These are phyloP conservation scores for Chaetomium tenue DNA, from an alignment of 495 filamentous ascomycete species.

Conservation along the genomic window DNA sequence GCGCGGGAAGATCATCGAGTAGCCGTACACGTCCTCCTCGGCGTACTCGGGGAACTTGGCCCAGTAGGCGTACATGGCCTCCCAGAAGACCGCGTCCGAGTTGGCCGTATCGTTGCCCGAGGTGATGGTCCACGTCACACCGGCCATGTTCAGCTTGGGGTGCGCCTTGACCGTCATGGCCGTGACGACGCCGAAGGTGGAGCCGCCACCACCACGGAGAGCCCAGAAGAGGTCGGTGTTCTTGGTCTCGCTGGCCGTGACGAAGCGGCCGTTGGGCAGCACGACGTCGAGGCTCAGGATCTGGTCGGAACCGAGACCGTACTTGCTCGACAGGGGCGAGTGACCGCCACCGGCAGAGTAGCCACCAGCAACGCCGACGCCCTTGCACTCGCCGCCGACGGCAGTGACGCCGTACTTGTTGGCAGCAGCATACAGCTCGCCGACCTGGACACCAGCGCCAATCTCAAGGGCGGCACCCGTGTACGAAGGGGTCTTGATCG, in stretches of 20 bases:
- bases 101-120: constrained; percentile 38
- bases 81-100: constrained; percentile 48
- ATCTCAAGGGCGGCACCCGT: constrained; percentile 54
- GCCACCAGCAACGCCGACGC: constrained; percentile 35
- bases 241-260: constrained; percentile 42
- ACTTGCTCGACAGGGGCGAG: constrained; percentile 39
- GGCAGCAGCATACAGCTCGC: constrained; percentile 51
- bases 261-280: constrained; percentile 43
- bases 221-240: constrained; percentile 54
- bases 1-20: constrained; percentile 37
- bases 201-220: constrained; percentile 51
- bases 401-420: constrained; percentile 48
- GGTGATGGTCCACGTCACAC: constrained; percentile 37
- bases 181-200: constrained; percentile 55
- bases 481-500: constrained; percentile 35
- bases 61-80: constrained; percentile 50
- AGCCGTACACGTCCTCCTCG: constrained; percentile 50
- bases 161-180: constrained; percentile 47
- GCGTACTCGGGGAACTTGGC: constrained; percentile 43
- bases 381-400: constrained; percentile 50
- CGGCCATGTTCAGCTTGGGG: constrained; percentile 34
- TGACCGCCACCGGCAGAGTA: constrained; percentile 48
- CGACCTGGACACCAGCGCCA: constrained; percentile 56
- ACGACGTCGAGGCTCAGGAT: constrained; percentile 49
- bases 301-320: constrained; percentile 51